A percentile compares a stretch with the other conserved stretches of the same genome.
phyloP scores from a whole-genome alignment of 768 basidiomycete species.

The Tricholoma terreum region DNA sequence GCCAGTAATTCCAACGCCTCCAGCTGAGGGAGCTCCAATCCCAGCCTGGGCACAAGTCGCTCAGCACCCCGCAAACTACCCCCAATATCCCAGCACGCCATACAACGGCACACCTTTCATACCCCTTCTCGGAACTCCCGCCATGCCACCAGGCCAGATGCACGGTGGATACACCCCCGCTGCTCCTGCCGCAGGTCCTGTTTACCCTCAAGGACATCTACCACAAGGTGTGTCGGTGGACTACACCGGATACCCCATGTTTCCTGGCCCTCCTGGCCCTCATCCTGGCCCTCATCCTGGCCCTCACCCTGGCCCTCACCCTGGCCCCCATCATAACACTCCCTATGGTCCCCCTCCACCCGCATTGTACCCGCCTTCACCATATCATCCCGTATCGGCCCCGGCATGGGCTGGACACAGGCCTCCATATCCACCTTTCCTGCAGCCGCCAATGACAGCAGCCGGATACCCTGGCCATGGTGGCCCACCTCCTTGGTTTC shows the following conservation, averaged over 20 bases:
- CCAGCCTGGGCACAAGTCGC: constrained; percentile 32
- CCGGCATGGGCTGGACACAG: neutral
- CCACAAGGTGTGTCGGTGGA: constrained; percentile 14
- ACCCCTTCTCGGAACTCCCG: constrained; percentile 24
- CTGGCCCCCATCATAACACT: neutral
- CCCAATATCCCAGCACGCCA: constrained; percentile 37
- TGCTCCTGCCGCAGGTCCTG: constrained; percentile 6
- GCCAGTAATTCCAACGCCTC: constrained; percentile 29
- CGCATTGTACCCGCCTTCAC: neutral
- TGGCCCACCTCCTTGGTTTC: neutral
- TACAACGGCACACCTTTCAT: constrained; percentile 38
- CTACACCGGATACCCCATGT: constrained; percentile 22
- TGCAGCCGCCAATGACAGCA: neutral
- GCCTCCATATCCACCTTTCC: constrained; percentile 2
- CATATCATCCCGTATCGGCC: neutral
- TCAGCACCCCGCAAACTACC: constrained; percentile 33
- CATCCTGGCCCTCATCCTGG: no score
- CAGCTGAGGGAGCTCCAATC: constrained; percentile 16
- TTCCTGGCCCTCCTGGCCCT: neutral
- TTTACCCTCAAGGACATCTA: constrained; percentile 9
- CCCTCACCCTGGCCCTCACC: no score
- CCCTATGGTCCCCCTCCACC: neutral
- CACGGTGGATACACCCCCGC: constrained; percentile 7
- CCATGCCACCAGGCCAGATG: constrained; percentile 2
- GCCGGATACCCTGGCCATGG: neutral